A percentile compares a stretch with the other conserved stretches of the same genome.
Conservation (phyloP, 139 green algal genomes). For the Picochlorum sp. region DNA sequence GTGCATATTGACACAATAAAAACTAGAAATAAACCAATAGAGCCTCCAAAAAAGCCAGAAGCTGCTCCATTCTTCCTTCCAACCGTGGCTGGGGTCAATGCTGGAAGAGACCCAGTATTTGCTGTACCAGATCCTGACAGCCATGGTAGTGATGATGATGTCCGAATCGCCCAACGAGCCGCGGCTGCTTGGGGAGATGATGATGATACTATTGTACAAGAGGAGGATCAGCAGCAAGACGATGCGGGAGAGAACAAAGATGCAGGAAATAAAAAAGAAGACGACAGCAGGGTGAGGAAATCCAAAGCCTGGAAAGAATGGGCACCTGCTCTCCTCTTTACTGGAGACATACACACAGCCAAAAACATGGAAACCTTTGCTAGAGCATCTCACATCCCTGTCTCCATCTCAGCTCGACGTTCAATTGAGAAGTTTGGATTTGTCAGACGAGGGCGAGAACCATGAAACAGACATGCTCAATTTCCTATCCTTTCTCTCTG, state of each 20-base stretch:
- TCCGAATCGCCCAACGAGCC: background rate
- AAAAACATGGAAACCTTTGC: slow-evolving; percentile 38
- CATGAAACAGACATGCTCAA: slow-evolving; percentile 44
- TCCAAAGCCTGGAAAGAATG: background rate
- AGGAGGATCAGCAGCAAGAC: slow-evolving; percentile 1
- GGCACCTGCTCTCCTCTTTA: background rate
- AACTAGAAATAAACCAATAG: slow-evolving; percentile 76
- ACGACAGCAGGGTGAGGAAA: background rate
- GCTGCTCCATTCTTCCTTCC: slow-evolving; percentile 96
- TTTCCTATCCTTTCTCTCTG: slow-evolving; percentile 56
- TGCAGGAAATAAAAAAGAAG: background rate
- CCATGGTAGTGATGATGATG: background rate
- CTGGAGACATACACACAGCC: slow-evolving; percentile 19
- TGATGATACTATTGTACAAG: slow-evolving; percentile 6
- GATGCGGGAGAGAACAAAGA: background rate
- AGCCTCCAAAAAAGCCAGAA: slow-evolving; percentile 85
- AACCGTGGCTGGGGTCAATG: slow-evolving; percentile 42
- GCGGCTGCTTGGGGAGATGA: slow-evolving; percentile 15
- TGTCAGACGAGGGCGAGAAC: slow-evolving; percentile 15
- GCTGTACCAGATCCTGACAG: background rate
- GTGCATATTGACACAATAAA: slow-evolving; percentile 88
- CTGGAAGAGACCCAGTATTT: slow-evolving; percentile 46
- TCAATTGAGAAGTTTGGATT: slow-evolving; percentile 61
- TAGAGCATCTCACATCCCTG: slow-evolving; percentile 39
- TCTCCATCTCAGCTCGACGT: slow-evolving; percentile 50